A percentile compares a stretch with the other conserved stretches of the same genome.
These are phyloP conservation scores for Tylopilus vinaceipallidus DNA, from an alignment of 768 basidiomycete genomes.

Conservation along the genomic window DNA sequence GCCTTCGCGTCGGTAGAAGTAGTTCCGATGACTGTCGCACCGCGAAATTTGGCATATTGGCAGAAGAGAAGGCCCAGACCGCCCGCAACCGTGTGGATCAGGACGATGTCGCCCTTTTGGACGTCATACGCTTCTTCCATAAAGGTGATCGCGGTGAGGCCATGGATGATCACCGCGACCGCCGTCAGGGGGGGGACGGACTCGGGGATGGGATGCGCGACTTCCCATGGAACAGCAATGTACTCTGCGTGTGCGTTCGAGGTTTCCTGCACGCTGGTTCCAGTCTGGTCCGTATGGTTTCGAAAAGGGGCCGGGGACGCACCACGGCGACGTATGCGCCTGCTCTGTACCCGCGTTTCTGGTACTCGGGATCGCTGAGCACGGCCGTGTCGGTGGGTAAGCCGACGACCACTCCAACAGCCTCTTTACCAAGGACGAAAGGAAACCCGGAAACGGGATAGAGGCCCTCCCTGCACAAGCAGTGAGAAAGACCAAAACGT, in stretches of 20 bases:
- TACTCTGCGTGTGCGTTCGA: constrained; percentile 68
- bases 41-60: constrained; percentile 68
- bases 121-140: constrained; percentile 85
- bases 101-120: constrained; percentile 72
- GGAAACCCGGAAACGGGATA: constrained; percentile 62
- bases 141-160: constrained; percentile 74
- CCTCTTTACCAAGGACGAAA: constrained; percentile 73
- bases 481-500: background rate
- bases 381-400: constrained; percentile 71
- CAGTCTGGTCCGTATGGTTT: background rate
- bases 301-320: constrained; percentile 25
- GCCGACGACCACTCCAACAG: constrained; percentile 71
- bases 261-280: constrained; percentile 35
- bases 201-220: constrained; percentile 63
- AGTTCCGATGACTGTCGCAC: constrained; percentile 91
- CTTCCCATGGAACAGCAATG: constrained; percentile 60
- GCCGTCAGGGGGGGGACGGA: constrained; percentile 59
- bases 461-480: constrained; percentile 51
- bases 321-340: constrained; percentile 78
- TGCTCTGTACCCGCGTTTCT: constrained; percentile 59
- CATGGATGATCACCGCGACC: constrained; percentile 78
- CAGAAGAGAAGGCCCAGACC: constrained; percentile 73
- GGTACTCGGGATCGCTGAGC: constrained; percentile 59
- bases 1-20: constrained; percentile 86
- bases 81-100: constrained; percentile 91